These are phyloP conservation scores for Globisporangium paroecandrum DNA, from an alignment of 352 stramenopile genomes.

Conservation along the genomic window DNA sequence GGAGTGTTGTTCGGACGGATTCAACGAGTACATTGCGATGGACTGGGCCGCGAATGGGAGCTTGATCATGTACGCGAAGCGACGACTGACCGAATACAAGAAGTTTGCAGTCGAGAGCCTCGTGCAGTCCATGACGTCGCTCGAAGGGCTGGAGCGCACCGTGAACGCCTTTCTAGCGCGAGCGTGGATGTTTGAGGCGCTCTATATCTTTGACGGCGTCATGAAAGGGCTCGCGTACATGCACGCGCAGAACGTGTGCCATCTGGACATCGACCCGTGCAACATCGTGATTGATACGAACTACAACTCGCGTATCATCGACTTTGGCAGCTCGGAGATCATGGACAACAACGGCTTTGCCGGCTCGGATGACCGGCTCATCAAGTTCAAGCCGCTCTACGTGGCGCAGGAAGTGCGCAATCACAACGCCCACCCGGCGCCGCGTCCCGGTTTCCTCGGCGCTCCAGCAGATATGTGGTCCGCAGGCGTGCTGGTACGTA, in stretches of 20 bases:
- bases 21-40: constrained; percentile 82
- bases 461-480: constrained; percentile 80
- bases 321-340: constrained; percentile 81
- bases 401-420: constrained; percentile 62
- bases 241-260: constrained; percentile 73
- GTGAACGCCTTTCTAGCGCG: constrained; percentile 61
- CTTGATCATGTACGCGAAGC: constrained; percentile 64
- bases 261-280: constrained; percentile 78
- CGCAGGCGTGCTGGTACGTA: constrained; percentile 44
- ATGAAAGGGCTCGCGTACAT: constrained; percentile 73
- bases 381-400: constrained; percentile 83
- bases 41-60: constrained; percentile 69
- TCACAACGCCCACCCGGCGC: constrained; percentile 55
- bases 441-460: constrained; percentile 62
- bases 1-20: constrained; percentile 58
- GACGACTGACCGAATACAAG: constrained; percentile 65
- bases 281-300: constrained; percentile 70
- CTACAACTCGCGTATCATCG: constrained; percentile 57
- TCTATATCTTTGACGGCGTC: constrained; percentile 64
- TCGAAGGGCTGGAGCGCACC: constrained; percentile 42
- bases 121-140: constrained; percentile 47
- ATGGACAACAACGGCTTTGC: constrained; percentile 66
- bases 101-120: constrained; percentile 54
- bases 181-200: constrained; percentile 65
- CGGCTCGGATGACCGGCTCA: constrained; percentile 41